These are phyloP conservation scores for Globisporangium middletonii DNA, from an alignment of 352 stramenopile genomes.

Conservation along the genomic window DNA sequence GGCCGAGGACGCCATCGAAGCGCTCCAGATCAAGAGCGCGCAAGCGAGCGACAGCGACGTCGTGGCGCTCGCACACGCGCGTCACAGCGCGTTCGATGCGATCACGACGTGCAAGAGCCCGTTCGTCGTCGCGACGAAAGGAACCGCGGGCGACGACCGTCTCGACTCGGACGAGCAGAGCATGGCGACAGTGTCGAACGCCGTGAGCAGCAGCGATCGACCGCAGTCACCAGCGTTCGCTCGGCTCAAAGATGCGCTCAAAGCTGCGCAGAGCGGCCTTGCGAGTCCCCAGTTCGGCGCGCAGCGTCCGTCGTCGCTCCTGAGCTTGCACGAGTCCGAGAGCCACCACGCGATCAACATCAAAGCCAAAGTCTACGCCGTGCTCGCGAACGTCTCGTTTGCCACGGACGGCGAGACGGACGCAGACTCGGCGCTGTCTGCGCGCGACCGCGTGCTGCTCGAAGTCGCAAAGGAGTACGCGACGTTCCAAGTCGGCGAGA, in stretches of 20 bases:
- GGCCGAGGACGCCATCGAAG: conserved; percentile 43
- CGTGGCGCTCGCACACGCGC: conserved; percentile 22
- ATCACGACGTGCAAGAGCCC: conserved; percentile 37
- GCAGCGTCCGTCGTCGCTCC: conserved; percentile 9
- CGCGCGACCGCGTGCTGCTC: conserved; percentile 57
- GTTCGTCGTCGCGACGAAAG: conserved; percentile 25
- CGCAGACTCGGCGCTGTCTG: conserved; percentile 14
- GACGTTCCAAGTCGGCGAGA: conserved; percentile 57
- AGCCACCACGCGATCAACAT: conserved; percentile 49
- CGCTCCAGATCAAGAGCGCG: conserved; percentile 12
- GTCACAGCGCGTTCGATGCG: conserved; percentile 46
- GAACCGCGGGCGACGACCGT: neutral
- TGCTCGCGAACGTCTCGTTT: conserved; percentile 63
- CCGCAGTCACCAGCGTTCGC: conserved; percentile 62
- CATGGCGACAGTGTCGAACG: too few species aligned
- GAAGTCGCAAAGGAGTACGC: conserved; percentile 70
- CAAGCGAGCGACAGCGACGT: conserved; percentile 7
- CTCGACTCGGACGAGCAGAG: too few species aligned
- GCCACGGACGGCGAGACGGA: conserved; percentile 17
- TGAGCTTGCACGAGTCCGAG: conserved; percentile 27
- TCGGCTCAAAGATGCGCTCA: conserved; percentile 61
- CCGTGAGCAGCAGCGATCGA: conserved; percentile 6
- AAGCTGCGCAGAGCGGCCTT: conserved; percentile 27
- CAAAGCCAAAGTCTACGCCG: conserved; percentile 65
- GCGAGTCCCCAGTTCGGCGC: too few species aligned